phyloP scores from a whole-genome alignment of 83 land plant genomes.

The Picea abies region DNA sequence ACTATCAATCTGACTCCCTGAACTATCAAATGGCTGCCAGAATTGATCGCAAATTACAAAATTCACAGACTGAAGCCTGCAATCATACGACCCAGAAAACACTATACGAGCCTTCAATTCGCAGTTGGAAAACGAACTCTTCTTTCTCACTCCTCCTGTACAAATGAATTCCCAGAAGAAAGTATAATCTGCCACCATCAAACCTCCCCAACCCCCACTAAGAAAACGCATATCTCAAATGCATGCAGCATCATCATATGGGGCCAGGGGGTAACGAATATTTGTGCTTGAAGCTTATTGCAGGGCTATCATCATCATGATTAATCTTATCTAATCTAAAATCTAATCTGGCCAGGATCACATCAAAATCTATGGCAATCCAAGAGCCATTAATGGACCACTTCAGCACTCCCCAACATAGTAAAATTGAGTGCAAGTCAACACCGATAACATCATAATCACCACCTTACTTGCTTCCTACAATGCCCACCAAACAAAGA shows the following conservation, averaged over 20 bases:
- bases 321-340: neutral
- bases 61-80: neutral
- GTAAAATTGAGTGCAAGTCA: neutral
- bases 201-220: neutral
- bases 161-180: too few species aligned
- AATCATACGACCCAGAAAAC: neutral
- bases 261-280: neutral
- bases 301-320: neutral
- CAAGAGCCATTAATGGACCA: too few species aligned
- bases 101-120: neutral
- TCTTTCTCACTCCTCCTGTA: too few species aligned
- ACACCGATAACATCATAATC: constrained; percentile 16
- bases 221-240: neutral
- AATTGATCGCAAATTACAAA: neutral
- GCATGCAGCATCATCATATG: neutral
- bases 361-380: neutral
- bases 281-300: neutral
- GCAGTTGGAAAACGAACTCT: neutral
- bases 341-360: neutral
- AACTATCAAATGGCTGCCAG: too few species aligned
- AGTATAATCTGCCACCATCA: neutral
- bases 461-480: neutral
- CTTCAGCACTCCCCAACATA: neutral
- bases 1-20: neutral
- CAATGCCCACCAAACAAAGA: constrained; percentile 1